Percentiles rank a stretch among this genome's conserved stretches.
These are phyloP conservation scores for Cercospora beticola DNA, from an alignment of 2,329 filamentous ascomycete genomes.

Conservation along the genomic window DNA sequence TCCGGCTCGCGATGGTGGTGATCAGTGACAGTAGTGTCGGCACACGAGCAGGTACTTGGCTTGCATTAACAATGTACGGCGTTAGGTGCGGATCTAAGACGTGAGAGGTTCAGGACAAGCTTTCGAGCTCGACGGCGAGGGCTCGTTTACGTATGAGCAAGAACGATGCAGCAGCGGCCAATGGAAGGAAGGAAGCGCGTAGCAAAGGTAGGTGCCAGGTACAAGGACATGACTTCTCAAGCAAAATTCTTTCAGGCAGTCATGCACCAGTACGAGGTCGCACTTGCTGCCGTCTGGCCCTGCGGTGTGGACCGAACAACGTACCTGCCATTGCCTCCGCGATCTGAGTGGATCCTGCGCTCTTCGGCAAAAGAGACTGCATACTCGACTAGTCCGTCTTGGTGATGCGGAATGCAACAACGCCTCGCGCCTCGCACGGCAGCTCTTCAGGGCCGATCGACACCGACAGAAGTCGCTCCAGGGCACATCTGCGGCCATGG, in stretches of 20 bases:
- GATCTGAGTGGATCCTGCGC: constrained; percentile 6
- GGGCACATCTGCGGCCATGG: background rate
- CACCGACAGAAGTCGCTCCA: background rate
- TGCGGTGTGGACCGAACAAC: constrained; percentile 2
- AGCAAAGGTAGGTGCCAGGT: background rate
- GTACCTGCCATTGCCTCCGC: constrained; percentile 9
- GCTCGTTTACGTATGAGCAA: background rate
- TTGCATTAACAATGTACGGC: constrained; percentile 12
- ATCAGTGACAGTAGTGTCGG: background rate
- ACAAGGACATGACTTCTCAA: background rate
- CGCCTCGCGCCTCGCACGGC: constrained; percentile 2
- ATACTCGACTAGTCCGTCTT: background rate
- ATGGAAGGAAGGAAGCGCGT: background rate
- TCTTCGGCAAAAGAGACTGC: constrained; percentile 9
- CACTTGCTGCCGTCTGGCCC: constrained; percentile 5
- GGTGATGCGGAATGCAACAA: constrained; percentile 5
- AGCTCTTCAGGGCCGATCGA: background rate
- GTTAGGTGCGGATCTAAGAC: constrained; percentile 11
- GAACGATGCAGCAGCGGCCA: background rate
- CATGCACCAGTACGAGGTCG: background rate
- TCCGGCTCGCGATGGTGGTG: background rate
- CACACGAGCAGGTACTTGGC: background rate
- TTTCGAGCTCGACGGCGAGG: constrained; percentile 1
- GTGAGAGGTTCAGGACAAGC: constrained; percentile 7
- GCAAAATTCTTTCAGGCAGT: background rate